Percentiles rank a stretch among this genome's conserved stretches.
These are phyloP conservation scores for Carallia brachiata DNA, from an alignment of 345 rosid species.

Conservation along the genomic window DNA sequence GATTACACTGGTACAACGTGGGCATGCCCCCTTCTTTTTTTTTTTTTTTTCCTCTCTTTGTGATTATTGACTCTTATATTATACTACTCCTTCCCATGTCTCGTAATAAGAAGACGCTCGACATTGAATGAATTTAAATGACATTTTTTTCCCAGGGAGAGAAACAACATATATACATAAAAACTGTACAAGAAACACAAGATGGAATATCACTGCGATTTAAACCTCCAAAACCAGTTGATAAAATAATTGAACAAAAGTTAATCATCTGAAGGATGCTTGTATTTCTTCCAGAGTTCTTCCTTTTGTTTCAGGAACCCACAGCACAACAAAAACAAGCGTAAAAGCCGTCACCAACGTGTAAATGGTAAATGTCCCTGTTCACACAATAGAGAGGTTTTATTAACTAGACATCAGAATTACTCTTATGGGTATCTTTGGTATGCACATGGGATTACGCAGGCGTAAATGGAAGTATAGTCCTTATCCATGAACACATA, in stretches of 20 bases:
- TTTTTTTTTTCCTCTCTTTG: too few relatives aligned
- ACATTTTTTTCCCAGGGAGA: too few relatives aligned
- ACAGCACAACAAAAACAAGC: slow-evolving; percentile 23
- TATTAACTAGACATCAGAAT: neutral
- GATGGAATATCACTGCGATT: neutral
- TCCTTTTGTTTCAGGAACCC: slow-evolving; percentile 36
- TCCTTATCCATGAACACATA: neutral
- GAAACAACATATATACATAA: neutral
- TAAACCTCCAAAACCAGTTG: neutral
- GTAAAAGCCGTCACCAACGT: slow-evolving; percentile 25
- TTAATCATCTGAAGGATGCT: slow-evolving; percentile 21
- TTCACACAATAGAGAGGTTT: neutral
- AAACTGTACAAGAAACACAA: neutral
- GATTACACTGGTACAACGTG: too few relatives aligned
- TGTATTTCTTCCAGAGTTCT: slow-evolving; percentile 34
- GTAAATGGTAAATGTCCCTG: slow-evolving; percentile 32
- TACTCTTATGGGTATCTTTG: neutral
- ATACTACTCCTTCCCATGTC: neutral
- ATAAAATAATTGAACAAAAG: neutral
- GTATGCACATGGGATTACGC: too few relatives aligned
- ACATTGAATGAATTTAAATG: neutral
- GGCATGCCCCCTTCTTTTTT: neutral
- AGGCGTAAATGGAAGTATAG: too few relatives aligned
- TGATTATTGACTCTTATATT: neutral
- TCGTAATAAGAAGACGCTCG: neutral